Base-by-base conservation (phyloP, 805 yeast genomes). In the Suhomyces tanzawaensis region DNA sequence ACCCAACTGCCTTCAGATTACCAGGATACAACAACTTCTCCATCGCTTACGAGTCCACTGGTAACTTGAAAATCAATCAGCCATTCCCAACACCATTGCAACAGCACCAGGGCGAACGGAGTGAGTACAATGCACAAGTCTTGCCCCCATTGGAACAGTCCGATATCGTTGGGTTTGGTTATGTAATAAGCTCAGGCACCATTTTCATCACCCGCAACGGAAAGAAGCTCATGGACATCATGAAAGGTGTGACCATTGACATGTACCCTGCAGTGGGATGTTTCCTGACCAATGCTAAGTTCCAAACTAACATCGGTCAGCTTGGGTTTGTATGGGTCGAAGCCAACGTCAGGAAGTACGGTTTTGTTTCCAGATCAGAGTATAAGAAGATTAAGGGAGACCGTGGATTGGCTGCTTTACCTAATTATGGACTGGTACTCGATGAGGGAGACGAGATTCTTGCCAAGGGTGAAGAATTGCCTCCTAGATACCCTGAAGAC, bases 1-100 rank as follows among this genome's bases (percentile, higher is more conserved):
- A 82, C 50, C 93, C 95, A 2, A 69, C 74, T 41, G 29, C 51
- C 3, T 85, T 83, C 57, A 69, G 86, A 47, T 66, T 82, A 11
- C 95, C 95, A 0, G 95, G 95, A 1, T 74, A 79, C 56, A 72
- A 77, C 42, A 75, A 75, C 34, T 82, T 81, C 51, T 81, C 89
- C 0, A 69, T 85, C 34, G 84, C 84, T 3, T 79, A 85, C 53
- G 91, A 85, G 55, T 75, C 85, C 2, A 76, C 79, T 4, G 95
- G 95, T 1, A 76, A 80, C 42, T 62, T 83, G 39, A 70, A 86
- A 44, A 74, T 84, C 34, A 82, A 79, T 51, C 75, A 76, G 49
- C 86, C 88, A 16, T 77, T 81, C 33, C 69, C 74, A 1, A 65
- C 73, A 1, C 72, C 74, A 2, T 51, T 60, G 18, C 74, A 69